Evolutionary conservation across 1,139 yeast genomes (phyloP).

Genomic region (Hanseniaspora sp.): DNA sequence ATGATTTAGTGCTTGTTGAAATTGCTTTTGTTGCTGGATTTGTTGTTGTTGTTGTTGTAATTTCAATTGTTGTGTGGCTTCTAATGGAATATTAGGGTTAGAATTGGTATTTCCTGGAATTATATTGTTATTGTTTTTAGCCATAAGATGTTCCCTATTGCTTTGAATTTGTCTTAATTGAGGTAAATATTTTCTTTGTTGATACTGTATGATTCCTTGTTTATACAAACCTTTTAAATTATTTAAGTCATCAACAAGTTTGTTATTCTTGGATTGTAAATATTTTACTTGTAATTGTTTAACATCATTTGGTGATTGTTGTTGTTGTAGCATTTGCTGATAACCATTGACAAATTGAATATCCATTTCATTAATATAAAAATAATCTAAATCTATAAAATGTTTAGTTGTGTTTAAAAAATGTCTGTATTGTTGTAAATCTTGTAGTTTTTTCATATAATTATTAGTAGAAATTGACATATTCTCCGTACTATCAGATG

Average conservation of each 20-base stretch:
- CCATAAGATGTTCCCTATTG: constrained; percentile 3
- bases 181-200: constrained; percentile 13
- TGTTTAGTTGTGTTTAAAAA: constrained; percentile 15
- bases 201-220: constrained; percentile 12
- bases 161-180: constrained; percentile 14
- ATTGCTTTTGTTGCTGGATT: constrained; percentile 15
- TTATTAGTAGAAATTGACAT: constrained; percentile 4
- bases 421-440: constrained; percentile 13
- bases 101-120: background rate
- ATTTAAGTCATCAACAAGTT: constrained; percentile 11
- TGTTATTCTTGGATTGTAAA: constrained; percentile 14
- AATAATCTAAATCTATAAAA: constrained; percentile 15
- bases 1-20: constrained; percentile 11
- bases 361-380: constrained; percentile 15
- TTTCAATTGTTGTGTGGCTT: constrained; percentile 11
- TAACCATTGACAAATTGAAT: constrained; percentile 14
- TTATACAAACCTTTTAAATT: constrained; percentile 7
- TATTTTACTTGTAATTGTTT: constrained; percentile 13
- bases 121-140: background rate
- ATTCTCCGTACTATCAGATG: constrained; percentile 1
- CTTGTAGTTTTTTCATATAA: constrained; percentile 15
- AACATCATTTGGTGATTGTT: constrained; percentile 11
- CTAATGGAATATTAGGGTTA: constrained; percentile 8
- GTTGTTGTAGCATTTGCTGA: constrained; percentile 12
- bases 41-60: constrained; percentile 16